Conservation (phyloP, 2,329 filamentous ascomycete genomes). For the Geosmithia putterillii region DNA sequence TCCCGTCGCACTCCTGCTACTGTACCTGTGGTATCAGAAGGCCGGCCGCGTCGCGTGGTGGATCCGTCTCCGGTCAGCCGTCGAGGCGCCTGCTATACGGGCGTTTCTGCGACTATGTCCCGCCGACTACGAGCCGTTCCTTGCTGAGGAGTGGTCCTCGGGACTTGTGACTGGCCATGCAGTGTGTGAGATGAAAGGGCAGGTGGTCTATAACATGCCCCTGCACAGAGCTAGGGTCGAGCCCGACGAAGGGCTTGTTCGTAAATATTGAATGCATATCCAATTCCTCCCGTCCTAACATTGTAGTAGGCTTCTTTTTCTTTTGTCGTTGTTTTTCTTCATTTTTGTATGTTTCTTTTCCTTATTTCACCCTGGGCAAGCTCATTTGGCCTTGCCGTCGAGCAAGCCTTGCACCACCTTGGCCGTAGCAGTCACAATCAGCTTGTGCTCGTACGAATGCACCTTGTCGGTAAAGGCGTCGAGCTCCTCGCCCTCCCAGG, state of each 20-base stretch:
- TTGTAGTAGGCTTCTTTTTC: background rate
- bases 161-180: background rate
- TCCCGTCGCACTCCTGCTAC: constrained; percentile 22
- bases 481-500: constrained; percentile 51
- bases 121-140: constrained; percentile 8
- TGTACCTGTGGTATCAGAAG: constrained; percentile 30
- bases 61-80: constrained; percentile 24
- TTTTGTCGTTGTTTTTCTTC: background rate
- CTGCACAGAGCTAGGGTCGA: too few species aligned
- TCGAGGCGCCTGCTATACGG: constrained; percentile 28
- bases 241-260: too few species aligned
- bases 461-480: constrained; percentile 59
- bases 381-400: too few species aligned
- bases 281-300: background rate
- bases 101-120: constrained; percentile 21
- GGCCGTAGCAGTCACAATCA: constrained; percentile 65
- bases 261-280: too few species aligned
- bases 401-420: constrained; percentile 29
- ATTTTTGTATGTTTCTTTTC: background rate
- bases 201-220: background rate
- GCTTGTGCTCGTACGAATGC: constrained; percentile 61
- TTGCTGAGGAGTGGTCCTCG: background rate
- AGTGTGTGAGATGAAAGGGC: too few species aligned
- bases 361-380: too few species aligned
- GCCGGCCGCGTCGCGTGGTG: constrained; percentile 27